These are phyloP conservation scores for Ochetophila trinervis DNA, from an alignment of 306 rosid genomes.

Conservation along the genomic window DNA sequence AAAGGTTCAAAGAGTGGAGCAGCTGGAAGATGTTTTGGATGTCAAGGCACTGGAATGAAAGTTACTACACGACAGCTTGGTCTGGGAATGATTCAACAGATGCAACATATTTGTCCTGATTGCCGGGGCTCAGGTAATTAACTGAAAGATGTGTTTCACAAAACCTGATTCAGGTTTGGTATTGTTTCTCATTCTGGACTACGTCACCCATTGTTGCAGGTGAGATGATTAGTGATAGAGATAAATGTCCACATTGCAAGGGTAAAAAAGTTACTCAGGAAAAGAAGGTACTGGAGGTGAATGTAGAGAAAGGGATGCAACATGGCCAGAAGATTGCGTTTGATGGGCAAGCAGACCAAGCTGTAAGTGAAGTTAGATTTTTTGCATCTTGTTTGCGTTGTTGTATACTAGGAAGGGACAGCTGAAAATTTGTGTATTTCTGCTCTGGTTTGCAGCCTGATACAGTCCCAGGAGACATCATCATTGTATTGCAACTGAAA, in stretches of 20 bases:
- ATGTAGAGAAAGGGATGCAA: conserved; percentile 76
- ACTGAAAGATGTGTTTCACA: conserved; percentile 11
- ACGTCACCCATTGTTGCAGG: conserved; percentile 38
- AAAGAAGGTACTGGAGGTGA: conserved; percentile 71
- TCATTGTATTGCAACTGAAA: conserved; percentile 61
- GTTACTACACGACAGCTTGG: conserved; percentile 58
- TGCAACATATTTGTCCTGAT: conserved; percentile 68
- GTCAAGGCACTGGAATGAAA: conserved; percentile 76
- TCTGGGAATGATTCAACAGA: conserved; percentile 66
- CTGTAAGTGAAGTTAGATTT: conserved; percentile 42
- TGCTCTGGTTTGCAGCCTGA: conserved; percentile 49
- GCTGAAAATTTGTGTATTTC: neutral
- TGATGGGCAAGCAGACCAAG: conserved; percentile 76
- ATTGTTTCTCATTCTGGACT: conserved; percentile 11
- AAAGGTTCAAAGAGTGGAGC: conserved; percentile 74
- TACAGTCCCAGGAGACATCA: conserved; percentile 68
- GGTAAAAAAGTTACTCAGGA: conserved; percentile 57
- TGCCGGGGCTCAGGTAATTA: conserved; percentile 65
- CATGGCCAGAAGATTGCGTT: conserved; percentile 66
- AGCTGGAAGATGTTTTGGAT: conserved; percentile 61
- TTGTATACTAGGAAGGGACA: no score
- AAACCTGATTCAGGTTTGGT: conserved; percentile 8
- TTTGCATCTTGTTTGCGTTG: conserved; percentile 3
- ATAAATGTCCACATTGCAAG: conserved; percentile 70
- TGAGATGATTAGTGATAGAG: conserved; percentile 68